Evolutionary conservation across 257 asterid genomes (phyloP).

Genomic region (Marsdenia floribunda): DNA sequence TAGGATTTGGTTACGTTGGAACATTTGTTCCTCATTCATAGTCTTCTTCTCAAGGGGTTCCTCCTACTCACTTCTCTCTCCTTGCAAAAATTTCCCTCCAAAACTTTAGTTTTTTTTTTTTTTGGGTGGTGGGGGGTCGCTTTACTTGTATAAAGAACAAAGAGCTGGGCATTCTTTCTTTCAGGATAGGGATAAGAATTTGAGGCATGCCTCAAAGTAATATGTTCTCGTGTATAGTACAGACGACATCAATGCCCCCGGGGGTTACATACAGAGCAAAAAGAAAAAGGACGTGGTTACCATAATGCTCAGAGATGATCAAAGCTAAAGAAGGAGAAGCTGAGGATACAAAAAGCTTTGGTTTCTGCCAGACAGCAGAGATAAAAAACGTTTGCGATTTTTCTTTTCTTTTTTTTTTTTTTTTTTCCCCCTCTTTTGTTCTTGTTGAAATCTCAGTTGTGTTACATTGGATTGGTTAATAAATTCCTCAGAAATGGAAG

Average conservation of each 20-base stretch:
- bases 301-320: background rate
- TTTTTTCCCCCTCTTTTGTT: too few relatives aligned
- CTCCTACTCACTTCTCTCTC: conserved; percentile 4
- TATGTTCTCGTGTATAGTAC: conserved; percentile 34
- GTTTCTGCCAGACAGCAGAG: conserved; percentile 11
- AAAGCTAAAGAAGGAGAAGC: background rate
- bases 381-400: background rate
- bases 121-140: too few relatives aligned
- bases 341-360: conserved; percentile 6
- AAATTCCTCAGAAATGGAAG: background rate
- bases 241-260: background rate
- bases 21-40: conserved; percentile 54
- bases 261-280: background rate
- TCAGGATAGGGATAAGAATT: conserved; percentile 45
- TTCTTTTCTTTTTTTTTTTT: background rate
- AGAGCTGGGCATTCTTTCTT: conserved; percentile 30
- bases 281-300: background rate
- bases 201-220: conserved; percentile 38
- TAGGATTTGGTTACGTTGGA: conserved; percentile 77
- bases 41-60: conserved; percentile 14
- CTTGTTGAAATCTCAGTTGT: background rate
- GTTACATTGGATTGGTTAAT: background rate
- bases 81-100: conserved; percentile 16
- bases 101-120: background rate
- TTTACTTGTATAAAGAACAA: conserved; percentile 36